phyloP scores from a whole-genome alignment of 345 rosid genomes.

The Populus deltoides region DNA sequence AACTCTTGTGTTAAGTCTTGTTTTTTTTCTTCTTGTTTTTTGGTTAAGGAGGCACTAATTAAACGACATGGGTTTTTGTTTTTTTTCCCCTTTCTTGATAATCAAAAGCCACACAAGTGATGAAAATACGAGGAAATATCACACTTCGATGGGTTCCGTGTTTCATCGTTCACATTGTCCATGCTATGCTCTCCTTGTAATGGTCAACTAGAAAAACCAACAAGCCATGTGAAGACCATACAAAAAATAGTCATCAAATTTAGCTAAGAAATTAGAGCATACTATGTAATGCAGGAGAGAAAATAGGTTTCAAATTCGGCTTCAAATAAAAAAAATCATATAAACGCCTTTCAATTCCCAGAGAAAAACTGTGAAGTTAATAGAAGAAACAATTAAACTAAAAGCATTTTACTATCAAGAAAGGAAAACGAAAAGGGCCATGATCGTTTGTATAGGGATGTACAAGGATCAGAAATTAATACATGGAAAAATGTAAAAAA shows the following conservation, averaged over 20 bases:
- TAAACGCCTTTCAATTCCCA: neutral
- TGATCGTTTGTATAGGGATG: neutral
- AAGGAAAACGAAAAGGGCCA: neutral
- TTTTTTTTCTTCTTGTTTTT: too few species aligned
- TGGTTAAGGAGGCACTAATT: neutral
- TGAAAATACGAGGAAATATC: slow-evolving; percentile 9
- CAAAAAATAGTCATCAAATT: neutral
- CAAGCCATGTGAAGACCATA: neutral
- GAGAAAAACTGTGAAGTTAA: neutral
- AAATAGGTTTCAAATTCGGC: neutral
- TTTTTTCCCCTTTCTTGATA: neutral
- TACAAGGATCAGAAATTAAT: neutral
- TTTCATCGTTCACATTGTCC: neutral
- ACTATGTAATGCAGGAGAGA: neutral
- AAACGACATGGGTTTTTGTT: neutral
- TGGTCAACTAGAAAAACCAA: neutral
- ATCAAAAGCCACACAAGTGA: neutral
- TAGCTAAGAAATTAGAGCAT: neutral
- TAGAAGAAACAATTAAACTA: neutral
- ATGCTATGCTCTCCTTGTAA: neutral
- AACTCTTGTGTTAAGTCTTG: neutral
- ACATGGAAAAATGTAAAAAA: neutral
- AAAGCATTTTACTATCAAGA: neutral
- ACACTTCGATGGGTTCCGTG: neutral
- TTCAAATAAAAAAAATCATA: neutral